A percentile compares a stretch with the other conserved stretches of the same genome.
Evolutionary conservation across 192 early-diverging fungal species (phyloP).

Genomic region (Coemansia sp.): DNA sequence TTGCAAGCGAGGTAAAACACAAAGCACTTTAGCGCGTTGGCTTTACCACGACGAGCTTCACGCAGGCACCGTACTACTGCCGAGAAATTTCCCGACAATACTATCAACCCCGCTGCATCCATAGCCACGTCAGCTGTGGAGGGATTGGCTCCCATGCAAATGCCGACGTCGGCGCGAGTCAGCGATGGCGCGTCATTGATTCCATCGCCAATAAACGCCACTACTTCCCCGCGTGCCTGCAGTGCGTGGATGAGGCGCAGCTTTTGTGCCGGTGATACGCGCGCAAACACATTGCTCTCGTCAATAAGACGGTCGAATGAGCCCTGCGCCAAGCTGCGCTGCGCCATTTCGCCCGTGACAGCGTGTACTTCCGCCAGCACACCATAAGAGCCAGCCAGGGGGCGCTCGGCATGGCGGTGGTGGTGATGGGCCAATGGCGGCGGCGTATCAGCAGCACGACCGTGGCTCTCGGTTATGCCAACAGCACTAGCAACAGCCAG

Average conservation of each 20-base stretch:
- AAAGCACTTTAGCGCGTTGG: conserved; percentile 33
- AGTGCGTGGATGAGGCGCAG: conserved; percentile 39
- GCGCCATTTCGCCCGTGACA: conserved; percentile 46
- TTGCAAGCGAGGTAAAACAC: conserved; percentile 35
- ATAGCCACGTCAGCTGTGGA: conserved; percentile 62
- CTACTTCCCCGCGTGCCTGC: conserved; percentile 41
- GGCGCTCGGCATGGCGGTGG: background rate
- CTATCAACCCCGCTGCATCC: conserved; percentile 39
- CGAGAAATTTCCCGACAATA: conserved; percentile 32
- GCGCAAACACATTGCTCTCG: conserved; percentile 48
- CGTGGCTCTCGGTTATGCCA: conserved; percentile 29
- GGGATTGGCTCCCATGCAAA: conserved; percentile 74
- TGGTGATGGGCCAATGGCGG: background rate
- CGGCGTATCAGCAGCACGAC: background rate
- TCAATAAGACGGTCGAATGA: conserved; percentile 35
- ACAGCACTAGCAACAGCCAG: conserved; percentile 40
- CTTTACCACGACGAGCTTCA: conserved; percentile 20
- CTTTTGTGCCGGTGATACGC: conserved; percentile 39
- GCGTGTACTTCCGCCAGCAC: conserved; percentile 23
- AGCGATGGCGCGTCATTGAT: conserved; percentile 88
- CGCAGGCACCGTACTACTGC: conserved; percentile 33
- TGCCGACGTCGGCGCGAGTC: conserved; percentile 78
- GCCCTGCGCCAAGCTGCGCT: conserved; percentile 20
- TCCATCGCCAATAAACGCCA: conserved; percentile 72
- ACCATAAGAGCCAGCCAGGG: background rate